Conservation (phyloP, 108 stramenopile species). For the Schizochytrium sp. region DNA sequence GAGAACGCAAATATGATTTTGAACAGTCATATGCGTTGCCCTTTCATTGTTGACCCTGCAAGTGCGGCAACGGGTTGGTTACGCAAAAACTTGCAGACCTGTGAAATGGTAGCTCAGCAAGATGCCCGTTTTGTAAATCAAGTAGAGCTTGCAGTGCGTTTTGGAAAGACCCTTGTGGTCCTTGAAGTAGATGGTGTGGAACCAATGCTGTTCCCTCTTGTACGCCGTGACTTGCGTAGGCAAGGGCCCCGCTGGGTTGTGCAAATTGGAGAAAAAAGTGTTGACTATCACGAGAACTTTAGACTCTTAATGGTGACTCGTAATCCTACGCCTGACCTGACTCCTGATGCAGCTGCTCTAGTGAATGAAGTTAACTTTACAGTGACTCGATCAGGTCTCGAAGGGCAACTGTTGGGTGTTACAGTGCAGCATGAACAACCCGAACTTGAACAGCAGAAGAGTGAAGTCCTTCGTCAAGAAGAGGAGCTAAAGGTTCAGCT, state of each 20-base stretch:
- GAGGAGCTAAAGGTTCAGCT: slow-evolving; percentile 81
- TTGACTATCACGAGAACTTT: slow-evolving; percentile 79
- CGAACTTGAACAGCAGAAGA: slow-evolving; percentile 77
- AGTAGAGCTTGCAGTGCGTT: slow-evolving; percentile 76
- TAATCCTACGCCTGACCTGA: slow-evolving; percentile 72
- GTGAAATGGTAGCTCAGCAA: slow-evolving; percentile 71
- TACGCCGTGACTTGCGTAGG: slow-evolving; percentile 69
- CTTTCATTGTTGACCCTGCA: slow-evolving; percentile 79
- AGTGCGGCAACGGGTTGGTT: slow-evolving; percentile 71
- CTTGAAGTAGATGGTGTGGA: slow-evolving; percentile 71
- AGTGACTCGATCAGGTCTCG: slow-evolving; percentile 77
- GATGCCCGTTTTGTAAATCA: slow-evolving; percentile 40
- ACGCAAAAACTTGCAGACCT: slow-evolving; percentile 66
- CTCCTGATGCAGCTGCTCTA: slow-evolving; percentile 73
- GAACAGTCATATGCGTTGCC: slow-evolving; percentile 69
- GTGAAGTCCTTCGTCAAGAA: slow-evolving; percentile 74
- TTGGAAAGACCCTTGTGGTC: slow-evolving; percentile 80
- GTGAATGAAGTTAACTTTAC: slow-evolving; percentile 79
- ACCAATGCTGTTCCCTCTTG: slow-evolving; percentile 75
- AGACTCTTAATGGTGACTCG: slow-evolving; percentile 73
- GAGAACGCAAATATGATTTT: slow-evolving; percentile 72
- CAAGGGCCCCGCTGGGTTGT: slow-evolving; percentile 76
- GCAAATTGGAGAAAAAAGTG: slow-evolving; percentile 70
- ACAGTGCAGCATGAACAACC: slow-evolving; percentile 78
- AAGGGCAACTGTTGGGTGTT: slow-evolving; percentile 77